Evolutionary conservation across 257 asterid genomes (phyloP).

Genomic region (Pogostemon cablin): DNA sequence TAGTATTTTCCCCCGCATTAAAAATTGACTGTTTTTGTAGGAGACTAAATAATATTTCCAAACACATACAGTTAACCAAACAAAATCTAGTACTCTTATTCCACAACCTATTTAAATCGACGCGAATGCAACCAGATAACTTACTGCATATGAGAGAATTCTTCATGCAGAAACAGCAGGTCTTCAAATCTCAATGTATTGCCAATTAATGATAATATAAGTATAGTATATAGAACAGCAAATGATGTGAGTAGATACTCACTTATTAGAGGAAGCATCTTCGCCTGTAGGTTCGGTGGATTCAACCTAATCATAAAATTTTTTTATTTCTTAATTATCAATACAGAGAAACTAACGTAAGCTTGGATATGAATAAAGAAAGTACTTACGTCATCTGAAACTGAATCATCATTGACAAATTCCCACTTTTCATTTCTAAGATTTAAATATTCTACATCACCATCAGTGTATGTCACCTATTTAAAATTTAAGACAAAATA

Average conservation of each 20-base stretch:
- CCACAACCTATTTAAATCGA: not conserved
- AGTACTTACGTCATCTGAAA: constrained; percentile 12
- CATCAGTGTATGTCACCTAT: constrained; percentile 13
- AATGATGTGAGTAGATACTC: constrained; percentile 5
- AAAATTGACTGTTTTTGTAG: not conserved
- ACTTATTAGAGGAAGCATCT: constrained; percentile 26
- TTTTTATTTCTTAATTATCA: not conserved
- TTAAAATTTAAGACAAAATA: not conserved
- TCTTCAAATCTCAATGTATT: not conserved
- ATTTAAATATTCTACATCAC: constrained; percentile 11
- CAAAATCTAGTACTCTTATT: not conserved
- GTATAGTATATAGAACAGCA: not conserved
- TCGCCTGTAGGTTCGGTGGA: constrained; percentile 1
- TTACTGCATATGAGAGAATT: not conserved
- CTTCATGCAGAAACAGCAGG: not conserved
- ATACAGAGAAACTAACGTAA: not conserved
- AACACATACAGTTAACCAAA: not conserved
- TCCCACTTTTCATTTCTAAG: constrained; percentile 10
- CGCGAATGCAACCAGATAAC: not conserved
- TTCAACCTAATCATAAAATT: not conserved
- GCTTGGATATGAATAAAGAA: not conserved
- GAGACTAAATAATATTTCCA: too few species aligned
- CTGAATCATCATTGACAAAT: constrained; percentile 7
- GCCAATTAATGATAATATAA: not conserved
- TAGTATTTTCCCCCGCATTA: not conserved